Evolutionary conservation across 768 basidiomycete species (phyloP).

Genomic region (Glaciozyma antarctica): DNA sequence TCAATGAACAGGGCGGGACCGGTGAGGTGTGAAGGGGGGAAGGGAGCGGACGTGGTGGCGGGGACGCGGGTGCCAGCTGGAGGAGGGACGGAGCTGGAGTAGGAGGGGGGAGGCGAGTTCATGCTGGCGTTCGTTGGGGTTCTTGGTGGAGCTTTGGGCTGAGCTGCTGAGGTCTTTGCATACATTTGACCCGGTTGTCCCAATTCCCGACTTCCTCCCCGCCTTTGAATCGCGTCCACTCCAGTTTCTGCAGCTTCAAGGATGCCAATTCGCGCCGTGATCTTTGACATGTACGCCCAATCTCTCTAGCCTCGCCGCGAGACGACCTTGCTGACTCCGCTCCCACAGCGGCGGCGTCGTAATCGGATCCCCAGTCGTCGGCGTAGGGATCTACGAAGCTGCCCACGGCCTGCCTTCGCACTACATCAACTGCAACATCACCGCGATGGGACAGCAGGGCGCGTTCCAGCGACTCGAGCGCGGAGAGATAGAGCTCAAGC

Average conservation of each 20-base stretch:
- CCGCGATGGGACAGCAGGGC: constrained; percentile 13
- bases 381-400: constrained; percentile 6
- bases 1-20: too few relatives aligned
- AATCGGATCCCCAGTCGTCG: constrained; percentile 20
- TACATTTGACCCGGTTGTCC: too few relatives aligned
- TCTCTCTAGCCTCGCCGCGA: neutral
- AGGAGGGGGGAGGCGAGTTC: too few relatives aligned
- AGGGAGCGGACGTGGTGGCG: too few relatives aligned
- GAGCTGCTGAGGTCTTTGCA: too few relatives aligned
- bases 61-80: too few relatives aligned
- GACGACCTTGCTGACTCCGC: neutral
- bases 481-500: constrained; percentile 11
- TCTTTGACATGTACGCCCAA: constrained; percentile 25
- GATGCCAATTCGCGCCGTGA: constrained; percentile 16
- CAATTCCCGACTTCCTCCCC: too few relatives aligned
- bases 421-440: constrained; percentile 26
- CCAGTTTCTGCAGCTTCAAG: neutral
- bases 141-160: too few relatives aligned
- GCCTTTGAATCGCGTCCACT: too few relatives aligned
- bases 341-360: constrained; percentile 23
- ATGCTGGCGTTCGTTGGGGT: too few relatives aligned
- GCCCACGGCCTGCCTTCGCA: constrained; percentile 11
- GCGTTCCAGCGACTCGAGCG: constrained; percentile 27
- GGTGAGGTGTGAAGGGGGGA: too few relatives aligned
- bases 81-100: too few relatives aligned